Evolutionary conservation across 2,329 filamentous ascomycete genomes (phyloP).

Genomic region (Aureobasidium uvarum): DNA sequence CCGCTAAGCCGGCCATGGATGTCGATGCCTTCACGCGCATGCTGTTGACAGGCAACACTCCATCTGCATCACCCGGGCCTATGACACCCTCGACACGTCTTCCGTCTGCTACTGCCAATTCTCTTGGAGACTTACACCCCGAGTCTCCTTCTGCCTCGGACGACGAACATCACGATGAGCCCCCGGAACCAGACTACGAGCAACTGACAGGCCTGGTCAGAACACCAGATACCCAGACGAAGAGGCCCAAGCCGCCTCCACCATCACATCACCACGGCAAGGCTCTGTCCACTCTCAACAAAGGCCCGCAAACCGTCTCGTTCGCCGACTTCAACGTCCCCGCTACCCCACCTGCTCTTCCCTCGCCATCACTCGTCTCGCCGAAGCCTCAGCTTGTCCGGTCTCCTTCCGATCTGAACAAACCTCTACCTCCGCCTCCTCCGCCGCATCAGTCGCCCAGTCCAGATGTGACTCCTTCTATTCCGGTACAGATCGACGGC

Average conservation of each 20-base stretch:
- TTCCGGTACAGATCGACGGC: slow-evolving; percentile 21
- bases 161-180: slow-evolving; percentile 42
- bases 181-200: slow-evolving; percentile 48
- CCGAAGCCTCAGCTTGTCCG: slow-evolving; percentile 37
- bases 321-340: slow-evolving; percentile 39
- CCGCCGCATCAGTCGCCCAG: slow-evolving; percentile 18
- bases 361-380: slow-evolving; percentile 31
- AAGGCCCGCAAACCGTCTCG: slow-evolving; percentile 42
- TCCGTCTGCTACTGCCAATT: slow-evolving; percentile 45
- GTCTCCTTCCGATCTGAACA: slow-evolving; percentile 56
- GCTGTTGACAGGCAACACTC: slow-evolving; percentile 66
- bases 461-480: neutral
- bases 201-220: slow-evolving; percentile 34
- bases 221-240: slow-evolving; percentile 30
- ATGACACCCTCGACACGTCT: slow-evolving; percentile 30
- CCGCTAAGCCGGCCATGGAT: slow-evolving; percentile 54
- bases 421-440: slow-evolving; percentile 58
- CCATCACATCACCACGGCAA: slow-evolving; percentile 74
- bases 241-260: slow-evolving; percentile 62
- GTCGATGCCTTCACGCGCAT: slow-evolving; percentile 74
- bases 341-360: slow-evolving; percentile 29
- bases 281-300: slow-evolving; percentile 51
- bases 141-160: slow-evolving; percentile 58
- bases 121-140: slow-evolving; percentile 39
- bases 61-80: slow-evolving; percentile 31